A percentile compares a stretch with the other conserved stretches of the same genome.
phyloP scores from a whole-genome alignment of 495 filamentous ascomycete species.

The Copromyces sp. region DNA sequence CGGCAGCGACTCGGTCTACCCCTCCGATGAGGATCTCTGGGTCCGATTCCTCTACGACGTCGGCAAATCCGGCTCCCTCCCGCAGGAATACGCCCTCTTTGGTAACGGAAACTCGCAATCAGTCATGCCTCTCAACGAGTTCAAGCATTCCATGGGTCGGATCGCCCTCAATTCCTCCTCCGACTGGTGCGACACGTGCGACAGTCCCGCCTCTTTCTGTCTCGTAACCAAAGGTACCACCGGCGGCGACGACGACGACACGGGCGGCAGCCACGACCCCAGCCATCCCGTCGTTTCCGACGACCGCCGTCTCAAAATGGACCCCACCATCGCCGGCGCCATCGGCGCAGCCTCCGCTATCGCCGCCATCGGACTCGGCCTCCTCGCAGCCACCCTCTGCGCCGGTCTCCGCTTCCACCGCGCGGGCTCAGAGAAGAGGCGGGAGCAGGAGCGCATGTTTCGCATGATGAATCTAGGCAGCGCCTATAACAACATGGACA shows the following conservation, averaged over 20 bases:
- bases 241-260: background rate
- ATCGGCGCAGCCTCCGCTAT: conserved; percentile 28
- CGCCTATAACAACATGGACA: conserved; percentile 15
- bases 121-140: conserved; percentile 18
- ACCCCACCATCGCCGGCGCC: conserved; percentile 24
- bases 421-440: conserved; percentile 3
- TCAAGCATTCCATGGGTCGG: conserved; percentile 13
- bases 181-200: conserved; percentile 26
- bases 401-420: conserved; percentile 21
- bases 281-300: conserved; percentile 6
- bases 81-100: conserved; percentile 24
- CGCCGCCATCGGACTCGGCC: conserved; percentile 11
- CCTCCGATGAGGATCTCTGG: conserved; percentile 19
- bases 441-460: conserved; percentile 12
- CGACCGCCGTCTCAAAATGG: background rate
- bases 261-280: background rate
- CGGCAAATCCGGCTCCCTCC: conserved; percentile 10
- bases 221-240: background rate
- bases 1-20: conserved; percentile 11
- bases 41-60: conserved; percentile 34
- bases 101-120: conserved; percentile 16
- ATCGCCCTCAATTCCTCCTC: conserved; percentile 15
- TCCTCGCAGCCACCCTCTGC: conserved; percentile 16
- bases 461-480: conserved; percentile 26
- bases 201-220: conserved; percentile 21